Evolutionary conservation across 768 basidiomycete species (phyloP).

Genomic region (Leccinum disarticulatum): DNA sequence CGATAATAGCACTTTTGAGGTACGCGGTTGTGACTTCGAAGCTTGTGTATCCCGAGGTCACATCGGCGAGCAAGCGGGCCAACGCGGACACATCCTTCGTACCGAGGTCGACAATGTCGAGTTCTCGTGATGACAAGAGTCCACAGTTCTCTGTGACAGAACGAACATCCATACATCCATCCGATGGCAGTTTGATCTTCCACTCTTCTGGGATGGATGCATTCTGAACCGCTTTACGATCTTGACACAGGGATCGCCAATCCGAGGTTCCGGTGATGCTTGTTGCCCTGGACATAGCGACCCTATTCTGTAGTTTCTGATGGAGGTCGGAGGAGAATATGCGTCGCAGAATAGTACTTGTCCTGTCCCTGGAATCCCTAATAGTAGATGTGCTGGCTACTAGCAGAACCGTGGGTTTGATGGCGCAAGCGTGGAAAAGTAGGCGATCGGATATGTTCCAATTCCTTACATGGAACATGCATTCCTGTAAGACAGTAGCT

Average conservation of each 20-base stretch:
- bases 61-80: constrained; percentile 22
- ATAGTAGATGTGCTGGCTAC: neutral
- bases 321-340: neutral
- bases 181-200: constrained; percentile 19
- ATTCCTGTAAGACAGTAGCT: too few relatives aligned
- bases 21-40: constrained; percentile 30
- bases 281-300: neutral
- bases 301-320: neutral
- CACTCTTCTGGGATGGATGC: constrained; percentile 26
- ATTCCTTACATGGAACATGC: neutral
- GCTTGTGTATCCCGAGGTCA: constrained; percentile 23
- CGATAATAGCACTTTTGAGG: constrained; percentile 30
- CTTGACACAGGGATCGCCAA: constrained; percentile 23
- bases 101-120: constrained; percentile 23
- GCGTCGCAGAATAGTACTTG: neutral
- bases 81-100: constrained; percentile 25
- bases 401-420: neutral
- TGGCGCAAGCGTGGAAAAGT: neutral
- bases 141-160: constrained; percentile 21
- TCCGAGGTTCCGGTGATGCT: constrained; percentile 4
- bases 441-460: neutral
- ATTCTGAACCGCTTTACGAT: constrained; percentile 20
- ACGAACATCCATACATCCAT: constrained; percentile 22
- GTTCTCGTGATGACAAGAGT: constrained; percentile 24
- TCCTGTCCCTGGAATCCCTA: neutral